These are phyloP conservation scores for Dimargaris verticillata DNA, from an alignment of 192 early-diverging fungal species.

Conservation along the genomic window DNA sequence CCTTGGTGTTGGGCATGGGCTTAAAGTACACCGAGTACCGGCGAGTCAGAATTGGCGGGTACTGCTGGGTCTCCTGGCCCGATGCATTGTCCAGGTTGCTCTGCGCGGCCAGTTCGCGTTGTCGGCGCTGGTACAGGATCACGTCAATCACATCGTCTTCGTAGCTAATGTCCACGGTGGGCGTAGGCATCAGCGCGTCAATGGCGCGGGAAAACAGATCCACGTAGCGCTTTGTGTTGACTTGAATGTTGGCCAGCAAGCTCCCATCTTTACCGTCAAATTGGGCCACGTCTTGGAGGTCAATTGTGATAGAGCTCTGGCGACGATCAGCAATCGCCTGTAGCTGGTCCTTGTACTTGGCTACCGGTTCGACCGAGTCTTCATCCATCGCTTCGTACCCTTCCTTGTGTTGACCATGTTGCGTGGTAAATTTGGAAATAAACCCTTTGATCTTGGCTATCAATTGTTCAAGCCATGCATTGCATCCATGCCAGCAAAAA, in stretches of 20 bases:
- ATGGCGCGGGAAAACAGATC: constrained; percentile 61
- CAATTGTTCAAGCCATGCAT: background rate
- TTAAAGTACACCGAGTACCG: constrained; percentile 74
- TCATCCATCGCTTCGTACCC: background rate
- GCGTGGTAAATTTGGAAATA: constrained; percentile 8
- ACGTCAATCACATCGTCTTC: constrained; percentile 77
- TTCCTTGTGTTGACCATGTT: background rate
- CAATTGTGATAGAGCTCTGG: constrained; percentile 37
- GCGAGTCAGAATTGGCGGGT: constrained; percentile 71
- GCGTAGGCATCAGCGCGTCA: constrained; percentile 42
- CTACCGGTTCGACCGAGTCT: too few relatives aligned
- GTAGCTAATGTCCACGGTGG: constrained; percentile 34
- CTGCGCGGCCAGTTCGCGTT: constrained; percentile 36
- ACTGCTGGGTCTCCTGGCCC: constrained; percentile 16
- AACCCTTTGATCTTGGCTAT: constrained; percentile 3
- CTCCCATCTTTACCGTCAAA: constrained; percentile 23
- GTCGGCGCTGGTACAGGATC: constrained; percentile 67
- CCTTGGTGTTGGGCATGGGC: constrained; percentile 38
- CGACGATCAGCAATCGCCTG: constrained; percentile 47
- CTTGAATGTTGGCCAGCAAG: constrained; percentile 48
- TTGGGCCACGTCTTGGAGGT: constrained; percentile 48
- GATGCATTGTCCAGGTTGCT: constrained; percentile 13
- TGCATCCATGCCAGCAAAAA: background rate
- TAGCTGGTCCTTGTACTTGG: constrained; percentile 32
- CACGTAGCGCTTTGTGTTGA: constrained; percentile 76